Evolutionary conservation across 2,329 filamentous ascomycete genomes (phyloP).

Genomic region (Fusarium secorum): DNA sequence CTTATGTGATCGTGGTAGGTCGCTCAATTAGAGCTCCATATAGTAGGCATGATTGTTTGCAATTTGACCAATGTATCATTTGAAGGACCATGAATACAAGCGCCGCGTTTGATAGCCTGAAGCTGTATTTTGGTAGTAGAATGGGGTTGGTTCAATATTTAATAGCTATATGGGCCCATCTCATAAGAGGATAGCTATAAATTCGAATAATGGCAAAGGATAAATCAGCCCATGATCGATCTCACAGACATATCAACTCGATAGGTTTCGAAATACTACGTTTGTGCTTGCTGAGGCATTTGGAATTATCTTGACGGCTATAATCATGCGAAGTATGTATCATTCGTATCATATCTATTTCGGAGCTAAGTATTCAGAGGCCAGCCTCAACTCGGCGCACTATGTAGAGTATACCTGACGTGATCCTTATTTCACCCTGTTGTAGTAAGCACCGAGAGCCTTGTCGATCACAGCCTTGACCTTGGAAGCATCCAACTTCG

Average conservation of each 20-base stretch:
- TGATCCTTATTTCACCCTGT: conserved; percentile 31
- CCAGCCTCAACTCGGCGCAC: not conserved
- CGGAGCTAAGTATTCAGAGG: not conserved
- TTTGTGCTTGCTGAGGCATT: fast-evolving
- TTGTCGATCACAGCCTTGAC: conserved; percentile 67
- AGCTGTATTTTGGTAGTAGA: fast-evolving
- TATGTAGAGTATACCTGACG: not conserved
- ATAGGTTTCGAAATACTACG: not conserved
- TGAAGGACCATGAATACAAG: not conserved
- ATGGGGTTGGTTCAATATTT: fast-evolving
- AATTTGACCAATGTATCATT: not conserved
- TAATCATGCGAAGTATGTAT: not conserved
- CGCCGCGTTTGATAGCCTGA: not conserved
- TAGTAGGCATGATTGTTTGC: not conserved
- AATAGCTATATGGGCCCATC: fast-evolving
- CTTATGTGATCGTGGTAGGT: fast-evolving
- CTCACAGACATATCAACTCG: not conserved
- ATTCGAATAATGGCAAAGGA: no score
- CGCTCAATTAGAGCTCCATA: not conserved
- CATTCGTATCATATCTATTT: not conserved
- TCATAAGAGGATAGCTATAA: not conserved
- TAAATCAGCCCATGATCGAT: not conserved
- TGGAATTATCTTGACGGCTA: fast-evolving
- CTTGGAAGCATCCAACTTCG: conserved; percentile 65
- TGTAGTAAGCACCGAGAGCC: conserved; percentile 57